Conservation (phyloP, 2,329 filamentous ascomycete genomes). For the Colletotrichum plurivorum region DNA sequence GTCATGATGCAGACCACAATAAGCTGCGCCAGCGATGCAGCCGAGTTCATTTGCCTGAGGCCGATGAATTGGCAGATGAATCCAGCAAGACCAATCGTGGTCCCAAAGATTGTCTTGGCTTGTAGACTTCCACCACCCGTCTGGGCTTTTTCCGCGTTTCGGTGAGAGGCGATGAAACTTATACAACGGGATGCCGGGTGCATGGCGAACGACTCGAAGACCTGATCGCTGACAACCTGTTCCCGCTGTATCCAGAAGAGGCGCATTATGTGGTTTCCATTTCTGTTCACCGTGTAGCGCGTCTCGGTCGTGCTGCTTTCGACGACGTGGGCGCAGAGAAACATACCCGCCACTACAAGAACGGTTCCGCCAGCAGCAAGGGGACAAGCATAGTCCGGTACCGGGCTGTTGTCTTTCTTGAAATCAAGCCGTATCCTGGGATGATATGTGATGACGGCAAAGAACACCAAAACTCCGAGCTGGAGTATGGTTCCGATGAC, state of each 20-base stretch:
- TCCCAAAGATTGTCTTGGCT: no score
- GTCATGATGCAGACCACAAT: no score
- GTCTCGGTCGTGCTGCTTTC: slow-evolving; percentile 2
- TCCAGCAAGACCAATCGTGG: no score
- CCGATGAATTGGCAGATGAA: no score
- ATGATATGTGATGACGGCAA: no score
- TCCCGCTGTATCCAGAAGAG: neutral
- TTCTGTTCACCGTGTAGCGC: neutral
- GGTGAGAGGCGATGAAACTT: neutral
- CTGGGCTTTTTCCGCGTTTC: neutral
- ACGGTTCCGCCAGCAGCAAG: neutral
- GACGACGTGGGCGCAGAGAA: neutral
- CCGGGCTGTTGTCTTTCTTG: neutral
- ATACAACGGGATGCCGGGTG: neutral
- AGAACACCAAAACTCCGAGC: no score
- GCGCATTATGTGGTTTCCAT: neutral
- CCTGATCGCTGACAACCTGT: slow-evolving; percentile 1
- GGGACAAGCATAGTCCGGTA: neutral
- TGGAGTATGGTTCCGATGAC: no score
- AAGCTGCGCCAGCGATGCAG: no score
- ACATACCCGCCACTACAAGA: neutral
- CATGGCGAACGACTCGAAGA: neutral
- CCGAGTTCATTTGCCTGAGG: no score
- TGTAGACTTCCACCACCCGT: no score
- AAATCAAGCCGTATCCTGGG: neutral